Evolutionary conservation across 2,329 filamentous ascomycete species (phyloP), one percentile per base, ranked within the genome.

Genomic region (Fusarium buharicum): DNA sequence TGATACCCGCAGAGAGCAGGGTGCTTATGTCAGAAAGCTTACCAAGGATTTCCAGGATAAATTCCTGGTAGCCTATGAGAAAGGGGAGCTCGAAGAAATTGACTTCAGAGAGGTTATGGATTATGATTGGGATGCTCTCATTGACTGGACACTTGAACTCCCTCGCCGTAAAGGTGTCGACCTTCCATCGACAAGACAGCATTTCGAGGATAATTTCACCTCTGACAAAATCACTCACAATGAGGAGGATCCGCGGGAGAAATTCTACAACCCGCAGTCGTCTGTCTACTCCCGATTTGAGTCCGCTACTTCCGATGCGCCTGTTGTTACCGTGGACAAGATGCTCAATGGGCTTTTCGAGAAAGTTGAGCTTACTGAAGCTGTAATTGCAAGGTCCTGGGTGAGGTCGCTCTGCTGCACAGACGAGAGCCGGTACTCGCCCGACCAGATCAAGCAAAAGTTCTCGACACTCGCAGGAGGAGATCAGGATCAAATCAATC

Each of bases 61-160:
- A 8, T 91, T 91, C 65, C 76, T 92, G 6, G 75, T 80, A 41
- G 90, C 90, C 0, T 92, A 92, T 64, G 84, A 87, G 62, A 80
- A 79, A 2, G 82, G 83, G 9, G 81, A 88, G 59, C 64, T 93
- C 1, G 82, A 86, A 2, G 73, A 79, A 2, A 79, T 93, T 17
- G 79, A 92, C 71, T 90, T 85, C 62, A 81, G 90, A 46, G 76
- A 89, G 40, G 80, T 87, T 1, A 73, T 83, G 34, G 81, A 82
- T 2, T 92, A 91, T 56, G 88, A 93, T 69, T 93, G 91, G 90
- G 75, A 79, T 10, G 74, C 73, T 5, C 74, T 93, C 6, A 82
- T 93, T 41, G 79, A 82, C 31, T 94, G 91, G 91, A 83, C 87
- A 1, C 77, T 86, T 62, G 78, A 81, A 18, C 83, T 85, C 4